A percentile compares a stretch with the other conserved stretches of the same genome.
Evolutionary conservation across 331 rosid species (phyloP).

Genomic region (Cydonia oblonga): DNA sequence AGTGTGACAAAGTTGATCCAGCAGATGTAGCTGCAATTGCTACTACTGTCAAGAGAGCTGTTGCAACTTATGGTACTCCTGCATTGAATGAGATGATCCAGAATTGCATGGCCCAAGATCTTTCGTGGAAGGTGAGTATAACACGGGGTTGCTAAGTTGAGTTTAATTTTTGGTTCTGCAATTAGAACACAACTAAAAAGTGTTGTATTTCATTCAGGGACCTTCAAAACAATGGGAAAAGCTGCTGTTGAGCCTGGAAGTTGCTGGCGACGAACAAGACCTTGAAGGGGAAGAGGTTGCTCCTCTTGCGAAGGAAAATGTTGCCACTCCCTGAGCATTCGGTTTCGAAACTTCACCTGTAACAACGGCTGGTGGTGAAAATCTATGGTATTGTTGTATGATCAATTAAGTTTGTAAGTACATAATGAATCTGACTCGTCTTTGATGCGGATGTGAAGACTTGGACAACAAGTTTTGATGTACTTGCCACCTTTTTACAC

Average conservation of each 20-base stretch:
- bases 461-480: not conserved
- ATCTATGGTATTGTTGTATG: not conserved
- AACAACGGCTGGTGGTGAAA: not conserved
- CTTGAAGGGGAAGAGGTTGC: constrained; percentile 68
- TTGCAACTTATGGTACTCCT: constrained; percentile 33
- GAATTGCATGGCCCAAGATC: constrained; percentile 86
- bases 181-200: not conserved
- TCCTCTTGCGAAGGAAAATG: constrained; percentile 69
- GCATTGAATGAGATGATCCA: constrained; percentile 42
- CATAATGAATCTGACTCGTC: not conserved
- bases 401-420: not conserved
- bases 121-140: constrained; percentile 79
- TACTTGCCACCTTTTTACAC: not conserved
- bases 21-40: constrained; percentile 52
- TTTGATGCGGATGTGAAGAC: not conserved
- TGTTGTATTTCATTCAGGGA: constrained; percentile 30
- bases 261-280: constrained; percentile 48
- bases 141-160: not conserved
- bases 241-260: constrained; percentile 53
- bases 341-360: not conserved
- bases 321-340: constrained; percentile 56
- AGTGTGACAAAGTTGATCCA: constrained; percentile 77
- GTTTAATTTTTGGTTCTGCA: not conserved
- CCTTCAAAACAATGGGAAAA: constrained; percentile 80
- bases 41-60: constrained; percentile 40